phyloP scores from a whole-genome alignment of 2,329 filamentous ascomycete genomes.

The Penicillium sp. region DNA sequence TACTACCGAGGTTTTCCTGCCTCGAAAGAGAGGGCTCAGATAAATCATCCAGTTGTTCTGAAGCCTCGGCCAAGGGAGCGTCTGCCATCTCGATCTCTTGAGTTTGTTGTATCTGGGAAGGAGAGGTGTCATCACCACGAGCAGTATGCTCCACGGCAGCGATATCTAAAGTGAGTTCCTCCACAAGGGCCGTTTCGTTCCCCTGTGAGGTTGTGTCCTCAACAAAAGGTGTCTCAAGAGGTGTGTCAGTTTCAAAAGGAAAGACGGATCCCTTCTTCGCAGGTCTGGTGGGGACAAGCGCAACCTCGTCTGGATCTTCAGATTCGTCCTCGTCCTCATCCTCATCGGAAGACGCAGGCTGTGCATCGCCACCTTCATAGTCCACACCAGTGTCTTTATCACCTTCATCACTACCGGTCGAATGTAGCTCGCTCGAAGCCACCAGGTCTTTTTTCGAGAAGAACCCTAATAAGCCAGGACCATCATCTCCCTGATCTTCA shows the following conservation, averaged over 20 bases:
- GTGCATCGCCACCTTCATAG: constrained; percentile 33
- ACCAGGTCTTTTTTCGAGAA: constrained; percentile 51
- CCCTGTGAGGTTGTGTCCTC: neutral
- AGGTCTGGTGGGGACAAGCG: constrained; percentile 38
- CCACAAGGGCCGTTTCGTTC: constrained; percentile 23
- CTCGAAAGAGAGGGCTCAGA: neutral
- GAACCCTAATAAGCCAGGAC: constrained; percentile 51
- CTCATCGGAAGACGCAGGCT: constrained; percentile 27
- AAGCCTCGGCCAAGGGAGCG: constrained; percentile 19
- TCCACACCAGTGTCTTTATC: constrained; percentile 46
- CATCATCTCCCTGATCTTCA: constrained; percentile 47
- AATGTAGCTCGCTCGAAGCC: constrained; percentile 21
- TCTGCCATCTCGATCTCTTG: neutral
- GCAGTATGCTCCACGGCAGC: constrained; percentile 1
- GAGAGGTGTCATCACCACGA: neutral
- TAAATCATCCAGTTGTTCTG: constrained; percentile 6
- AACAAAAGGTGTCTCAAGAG: neutral
- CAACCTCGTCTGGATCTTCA: constrained; percentile 42
- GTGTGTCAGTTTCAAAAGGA: constrained; percentile 1
- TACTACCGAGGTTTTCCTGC: constrained; percentile 17
- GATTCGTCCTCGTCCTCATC: constrained; percentile 32
- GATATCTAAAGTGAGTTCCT: constrained; percentile 2
- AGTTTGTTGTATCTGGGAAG: neutral
- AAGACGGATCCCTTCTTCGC: constrained; percentile 39
- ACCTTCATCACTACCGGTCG: constrained; percentile 38